Percentiles rank a stretch among this genome's conserved stretches.
phyloP scores from a whole-genome alignment of 768 basidiomycete genomes.

The Calocybe indica region DNA sequence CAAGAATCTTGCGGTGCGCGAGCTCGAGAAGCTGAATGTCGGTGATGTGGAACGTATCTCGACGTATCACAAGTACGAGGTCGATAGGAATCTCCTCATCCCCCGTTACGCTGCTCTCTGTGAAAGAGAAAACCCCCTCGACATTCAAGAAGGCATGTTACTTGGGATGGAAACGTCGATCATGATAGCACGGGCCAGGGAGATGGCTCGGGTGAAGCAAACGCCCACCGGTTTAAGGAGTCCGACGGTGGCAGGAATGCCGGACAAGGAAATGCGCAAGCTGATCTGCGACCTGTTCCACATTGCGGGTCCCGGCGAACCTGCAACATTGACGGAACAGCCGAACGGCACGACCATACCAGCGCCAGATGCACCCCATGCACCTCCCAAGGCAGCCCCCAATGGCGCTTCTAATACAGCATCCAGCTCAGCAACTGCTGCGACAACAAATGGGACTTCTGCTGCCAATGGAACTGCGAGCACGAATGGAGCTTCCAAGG shows the following conservation, averaged over 20 bases:
- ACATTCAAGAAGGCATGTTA: conserved; percentile 45
- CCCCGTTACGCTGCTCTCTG: conserved; percentile 54
- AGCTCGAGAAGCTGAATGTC: conserved; percentile 45
- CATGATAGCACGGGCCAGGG: conserved; percentile 44
- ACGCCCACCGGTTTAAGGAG: conserved; percentile 10
- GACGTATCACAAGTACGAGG: conserved; percentile 45
- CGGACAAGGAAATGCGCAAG: conserved; percentile 9
- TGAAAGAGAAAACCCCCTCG: conserved; percentile 42
- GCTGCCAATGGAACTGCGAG: too few species aligned
- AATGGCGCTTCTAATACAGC: too few species aligned
- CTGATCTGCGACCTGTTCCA: conserved; percentile 11
- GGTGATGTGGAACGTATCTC: conserved; percentile 46
- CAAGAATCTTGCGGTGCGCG: conserved; percentile 50
- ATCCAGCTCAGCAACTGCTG: too few species aligned
- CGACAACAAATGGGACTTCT: too few species aligned
- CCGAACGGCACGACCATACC: too few species aligned
- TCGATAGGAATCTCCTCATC: conserved; percentile 42
- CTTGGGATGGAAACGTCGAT: conserved; percentile 50
- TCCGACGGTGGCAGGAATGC: conserved; percentile 8
- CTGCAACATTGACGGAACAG: too few species aligned
- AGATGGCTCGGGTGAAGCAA: conserved; percentile 32
- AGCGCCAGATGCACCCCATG: too few species aligned
- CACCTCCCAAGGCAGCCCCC: too few species aligned
- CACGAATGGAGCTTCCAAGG: too few species aligned
- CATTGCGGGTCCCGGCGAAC: background rate